These are phyloP conservation scores for Neohortaea acidophila DNA, from an alignment of 495 filamentous ascomycete genomes.

Conservation along the genomic window DNA sequence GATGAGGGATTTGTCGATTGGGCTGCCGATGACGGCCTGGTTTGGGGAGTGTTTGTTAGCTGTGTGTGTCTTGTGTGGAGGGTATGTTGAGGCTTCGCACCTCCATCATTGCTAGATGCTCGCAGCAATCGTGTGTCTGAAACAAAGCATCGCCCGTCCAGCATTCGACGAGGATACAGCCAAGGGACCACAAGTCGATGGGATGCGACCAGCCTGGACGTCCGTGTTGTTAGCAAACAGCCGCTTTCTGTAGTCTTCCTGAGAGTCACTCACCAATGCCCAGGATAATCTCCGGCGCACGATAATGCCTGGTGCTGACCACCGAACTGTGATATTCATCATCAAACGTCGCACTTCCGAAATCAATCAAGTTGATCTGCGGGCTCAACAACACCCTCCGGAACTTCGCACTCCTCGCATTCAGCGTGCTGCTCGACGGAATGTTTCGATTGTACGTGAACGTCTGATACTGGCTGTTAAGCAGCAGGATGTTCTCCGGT, in stretches of 20 bases:
- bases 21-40: conserved; percentile 8
- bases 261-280: conserved; percentile 54
- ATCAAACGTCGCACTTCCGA: conserved; percentile 93
- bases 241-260: too few relatives aligned
- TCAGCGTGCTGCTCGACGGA: conserved; percentile 72
- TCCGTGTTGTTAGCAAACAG: too few relatives aligned
- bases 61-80: neutral
- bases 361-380: conserved; percentile 94
- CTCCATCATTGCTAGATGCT: conserved; percentile 99
- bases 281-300: conserved; percentile 92
- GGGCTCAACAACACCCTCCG: conserved; percentile 81
- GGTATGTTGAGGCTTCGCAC: conserved; percentile 28
- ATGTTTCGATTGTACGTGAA: conserved; percentile 94
- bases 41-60: neutral
- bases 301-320: conserved; percentile 89
- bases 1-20: conserved; percentile 60
- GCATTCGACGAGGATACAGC: conserved; percentile 97
- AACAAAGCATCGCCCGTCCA: conserved; percentile 96
- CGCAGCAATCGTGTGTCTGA: conserved; percentile 94
- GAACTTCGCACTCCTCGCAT: conserved; percentile 63
- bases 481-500: conserved; percentile 93
- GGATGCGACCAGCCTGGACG: conserved; percentile 71
- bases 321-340: conserved; percentile 98
- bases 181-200: conserved; percentile 98
- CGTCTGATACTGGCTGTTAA: conserved; percentile 78